Evolutionary conservation across 352 stramenopile species (phyloP), one percentile per base, ranked within the genome.

Genomic region (Thalassiosira oceanica): DNA sequence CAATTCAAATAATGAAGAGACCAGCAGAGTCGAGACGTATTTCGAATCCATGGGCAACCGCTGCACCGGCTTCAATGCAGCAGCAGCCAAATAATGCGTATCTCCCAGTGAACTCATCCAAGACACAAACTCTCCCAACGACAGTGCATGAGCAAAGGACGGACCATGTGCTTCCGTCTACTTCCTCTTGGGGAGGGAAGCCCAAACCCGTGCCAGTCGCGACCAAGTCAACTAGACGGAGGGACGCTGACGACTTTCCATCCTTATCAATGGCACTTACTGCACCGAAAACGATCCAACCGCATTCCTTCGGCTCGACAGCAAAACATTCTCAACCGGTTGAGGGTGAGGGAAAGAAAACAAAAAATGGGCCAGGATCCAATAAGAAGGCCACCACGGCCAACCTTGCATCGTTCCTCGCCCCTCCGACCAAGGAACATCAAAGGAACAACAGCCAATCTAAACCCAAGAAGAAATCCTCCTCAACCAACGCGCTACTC

Each of bases 211-310:
- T 8, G 6, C 20, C 23, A 7, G 27, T 28, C 10, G 23, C 23
- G 27, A 50, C 13, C 2, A 26, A 45, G 8, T 44, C 27, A 26
- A 20, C 57, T 2, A 8, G 16, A n/a, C 8, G 15, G 13, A 16
- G n/a, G 16, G 54, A 53, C 15, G 18, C 35, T 4, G 50, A 55
- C 11, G 49, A 71, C 2, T 71, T 62, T 39, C 61, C 61, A 36
- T 71, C 61, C 0, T 43, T 71, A 27, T 71, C 61, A 0, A 23
- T 33, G 11, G 41, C 36, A 37, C 36, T 49, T 15, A 21, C 11
- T 24, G 31, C 51, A 49, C 26, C 61, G 24, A 31, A 2, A 11
- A 50, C 16, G 5, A 36, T 42, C 45, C 57, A 31, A 8, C 43
- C 8, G 56, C 50, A 44, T 26, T 24, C 33, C 44, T 44, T 52